Percentiles rank a stretch among this genome's conserved stretches.
Evolutionary conservation across 495 filamentous ascomycete genomes (phyloP).

Genomic region (Astrocystis sublimbata): DNA sequence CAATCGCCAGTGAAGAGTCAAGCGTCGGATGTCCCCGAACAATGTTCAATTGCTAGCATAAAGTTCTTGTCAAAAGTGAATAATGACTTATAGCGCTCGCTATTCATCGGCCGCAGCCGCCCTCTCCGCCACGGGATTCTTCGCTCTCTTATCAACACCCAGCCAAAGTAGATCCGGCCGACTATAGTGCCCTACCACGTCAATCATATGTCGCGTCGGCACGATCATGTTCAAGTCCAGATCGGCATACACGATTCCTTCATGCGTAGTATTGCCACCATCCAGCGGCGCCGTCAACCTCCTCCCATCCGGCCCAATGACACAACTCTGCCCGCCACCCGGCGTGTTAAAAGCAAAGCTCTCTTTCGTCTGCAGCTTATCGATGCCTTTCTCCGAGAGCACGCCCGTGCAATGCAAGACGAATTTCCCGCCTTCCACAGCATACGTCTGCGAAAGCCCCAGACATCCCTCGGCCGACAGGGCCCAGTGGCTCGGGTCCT

Average conservation of each 20-base stretch:
- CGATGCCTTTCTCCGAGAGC: constrained; percentile 45
- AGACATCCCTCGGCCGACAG: constrained; percentile 40
- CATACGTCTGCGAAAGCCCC: constrained; percentile 48
- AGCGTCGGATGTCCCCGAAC: no score
- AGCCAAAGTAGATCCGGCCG: constrained; percentile 58
- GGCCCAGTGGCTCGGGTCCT: constrained; percentile 31
- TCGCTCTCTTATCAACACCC: constrained; percentile 43
- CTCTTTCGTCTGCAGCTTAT: constrained; percentile 37
- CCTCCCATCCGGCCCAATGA: constrained; percentile 58
- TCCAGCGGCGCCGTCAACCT: constrained; percentile 40
- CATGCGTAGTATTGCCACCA: constrained; percentile 23
- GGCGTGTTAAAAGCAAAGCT: constrained; percentile 37
- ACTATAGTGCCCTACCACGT: constrained; percentile 53
- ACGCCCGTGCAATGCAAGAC: constrained; percentile 52
- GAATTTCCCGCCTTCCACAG: constrained; percentile 54
- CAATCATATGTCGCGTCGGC: constrained; percentile 40
- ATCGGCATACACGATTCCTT: constrained; percentile 53
- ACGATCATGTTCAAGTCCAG: constrained; percentile 45
- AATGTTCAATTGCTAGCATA: no score
- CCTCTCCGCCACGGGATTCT: constrained; percentile 11
- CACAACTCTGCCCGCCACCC: constrained; percentile 52
- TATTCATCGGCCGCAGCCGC: neutral
- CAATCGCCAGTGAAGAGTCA: no score
- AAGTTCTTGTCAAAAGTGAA: no score
- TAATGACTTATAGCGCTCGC: no score